Percentiles rank a stretch among this genome's conserved stretches.
Conservation (phyloP, 1,139 yeast genomes). For the Schwanniomyces etchellsii region DNA sequence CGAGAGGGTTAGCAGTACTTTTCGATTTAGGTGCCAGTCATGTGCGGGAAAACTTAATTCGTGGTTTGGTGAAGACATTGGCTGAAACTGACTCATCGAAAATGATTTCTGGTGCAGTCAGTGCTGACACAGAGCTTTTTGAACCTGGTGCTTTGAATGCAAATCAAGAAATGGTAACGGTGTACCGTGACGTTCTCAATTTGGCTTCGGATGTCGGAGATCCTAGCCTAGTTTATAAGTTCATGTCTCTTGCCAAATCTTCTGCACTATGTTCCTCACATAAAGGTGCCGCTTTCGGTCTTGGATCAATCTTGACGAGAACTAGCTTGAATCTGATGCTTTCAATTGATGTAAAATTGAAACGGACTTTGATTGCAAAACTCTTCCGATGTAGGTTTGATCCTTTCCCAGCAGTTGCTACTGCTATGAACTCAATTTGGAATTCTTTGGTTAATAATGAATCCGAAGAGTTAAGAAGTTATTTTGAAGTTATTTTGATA, state of each 20-base stretch:
- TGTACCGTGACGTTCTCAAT: slow-evolving; percentile 78
- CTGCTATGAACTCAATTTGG: slow-evolving; percentile 90
- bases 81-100: slow-evolving; percentile 59
- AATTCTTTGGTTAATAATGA: slow-evolving; percentile 61
- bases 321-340: slow-evolving; percentile 65
- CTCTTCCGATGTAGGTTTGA: slow-evolving; percentile 81
- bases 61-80: slow-evolving; percentile 71
- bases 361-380: slow-evolving; percentile 69
- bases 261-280: slow-evolving; percentile 91
- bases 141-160: slow-evolving; percentile 78
- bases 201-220: slow-evolving; percentile 94
- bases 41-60: slow-evolving; percentile 67
- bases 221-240: slow-evolving; percentile 87
- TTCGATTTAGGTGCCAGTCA: slow-evolving; percentile 73
- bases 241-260: slow-evolving; percentile 86
- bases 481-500: slow-evolving; percentile 53
- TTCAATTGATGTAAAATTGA: slow-evolving; percentile 45
- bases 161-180: slow-evolving; percentile 80
- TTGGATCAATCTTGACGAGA: slow-evolving; percentile 79
- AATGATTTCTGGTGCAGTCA: slow-evolving; percentile 61
- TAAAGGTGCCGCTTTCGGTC: slow-evolving; percentile 90
- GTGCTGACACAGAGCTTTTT: slow-evolving; percentile 77
- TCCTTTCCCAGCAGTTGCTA: slow-evolving; percentile 70
- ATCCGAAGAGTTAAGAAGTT: slow-evolving; percentile 44
- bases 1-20: slow-evolving; percentile 77